These are phyloP conservation scores for Pisolithus marmoratus DNA, from an alignment of 768 basidiomycete species.

Conservation along the genomic window DNA sequence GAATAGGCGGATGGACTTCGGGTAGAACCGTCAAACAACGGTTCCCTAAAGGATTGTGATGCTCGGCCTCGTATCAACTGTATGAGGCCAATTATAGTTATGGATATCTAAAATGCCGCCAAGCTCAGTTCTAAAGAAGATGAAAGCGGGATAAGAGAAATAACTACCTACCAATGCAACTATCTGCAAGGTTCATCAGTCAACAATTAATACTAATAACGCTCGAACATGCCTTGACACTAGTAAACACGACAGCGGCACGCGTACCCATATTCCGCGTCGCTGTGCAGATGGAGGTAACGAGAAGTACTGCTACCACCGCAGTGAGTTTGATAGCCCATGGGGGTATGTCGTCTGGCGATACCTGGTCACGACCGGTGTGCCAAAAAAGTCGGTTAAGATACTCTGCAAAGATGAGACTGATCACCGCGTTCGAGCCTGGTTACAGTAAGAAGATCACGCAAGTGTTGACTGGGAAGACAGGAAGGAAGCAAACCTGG, in stretches of 20 bases:
- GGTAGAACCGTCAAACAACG: conserved; percentile 71
- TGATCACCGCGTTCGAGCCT: conserved; percentile 80
- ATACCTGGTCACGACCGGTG: conserved; percentile 60
- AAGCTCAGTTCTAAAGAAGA: conserved; percentile 1
- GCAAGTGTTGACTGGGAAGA: conserved; percentile 1
- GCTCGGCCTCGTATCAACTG: conserved; percentile 67
- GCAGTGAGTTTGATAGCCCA: conserved; percentile 92
- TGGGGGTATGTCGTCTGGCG: conserved; percentile 75
- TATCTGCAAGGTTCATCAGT: conserved; percentile 36
- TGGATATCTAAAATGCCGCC: conserved; percentile 44
- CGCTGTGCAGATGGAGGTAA: conserved; percentile 74
- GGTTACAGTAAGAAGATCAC: not conserved
- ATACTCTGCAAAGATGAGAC: conserved; percentile 89
- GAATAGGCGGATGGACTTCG: conserved; percentile 81
- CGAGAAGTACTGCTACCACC: conserved; percentile 58
- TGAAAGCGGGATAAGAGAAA: not conserved
- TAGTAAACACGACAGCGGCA: conserved; percentile 82
- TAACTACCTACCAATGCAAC: conserved; percentile 52
- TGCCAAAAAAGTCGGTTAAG: conserved; percentile 86
- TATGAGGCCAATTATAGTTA: conserved; percentile 74
- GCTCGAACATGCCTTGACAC: conserved; percentile 58
- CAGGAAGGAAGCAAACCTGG: conserved; percentile 47
- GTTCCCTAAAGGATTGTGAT: conserved; percentile 58
- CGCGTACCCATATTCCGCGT: conserved; percentile 74
- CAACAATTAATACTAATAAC: conserved; percentile 1